These are phyloP conservation scores for Jimgerdemannia lactiflua DNA, from an alignment of 192 early-diverging fungal species.

Conservation along the genomic window DNA sequence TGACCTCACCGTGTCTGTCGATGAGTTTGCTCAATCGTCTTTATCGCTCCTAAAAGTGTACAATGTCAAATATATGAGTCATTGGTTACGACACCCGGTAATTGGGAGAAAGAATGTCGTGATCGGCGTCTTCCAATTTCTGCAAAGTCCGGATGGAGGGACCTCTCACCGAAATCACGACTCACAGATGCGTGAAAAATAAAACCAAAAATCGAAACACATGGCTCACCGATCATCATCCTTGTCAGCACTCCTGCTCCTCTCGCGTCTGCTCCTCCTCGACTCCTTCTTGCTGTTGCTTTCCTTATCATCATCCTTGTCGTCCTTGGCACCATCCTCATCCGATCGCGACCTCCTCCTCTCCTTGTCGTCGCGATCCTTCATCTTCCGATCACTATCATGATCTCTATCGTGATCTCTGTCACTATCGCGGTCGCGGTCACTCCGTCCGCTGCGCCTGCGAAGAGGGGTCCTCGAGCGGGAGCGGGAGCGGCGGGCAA, in stretches of 20 bases:
- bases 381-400: constrained; percentile 1
- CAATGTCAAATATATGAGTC: not conserved
- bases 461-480: constrained; percentile 32
- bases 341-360: not conserved
- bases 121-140: no score
- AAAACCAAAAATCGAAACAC: not conserved
- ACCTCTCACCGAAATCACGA: no score
- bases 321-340: not conserved
- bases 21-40: not conserved
- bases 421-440: constrained; percentile 14
- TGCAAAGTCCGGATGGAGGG: no score
- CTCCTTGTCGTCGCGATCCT: not conserved
- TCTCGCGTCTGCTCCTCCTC: not conserved
- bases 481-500: constrained; percentile 43
- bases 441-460: not conserved
- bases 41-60: not conserved
- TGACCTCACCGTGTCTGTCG: not conserved
- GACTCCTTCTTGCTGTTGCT: not conserved
- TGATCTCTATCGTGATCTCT: constrained; percentile 9
- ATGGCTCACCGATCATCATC: not conserved
- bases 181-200: no score
- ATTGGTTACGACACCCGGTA: not conserved
- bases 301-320: not conserved
- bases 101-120: no score
- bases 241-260: not conserved